These are phyloP conservation scores for Corchorus capsularis DNA, from an alignment of 345 rosid species.

Conservation along the genomic window DNA sequence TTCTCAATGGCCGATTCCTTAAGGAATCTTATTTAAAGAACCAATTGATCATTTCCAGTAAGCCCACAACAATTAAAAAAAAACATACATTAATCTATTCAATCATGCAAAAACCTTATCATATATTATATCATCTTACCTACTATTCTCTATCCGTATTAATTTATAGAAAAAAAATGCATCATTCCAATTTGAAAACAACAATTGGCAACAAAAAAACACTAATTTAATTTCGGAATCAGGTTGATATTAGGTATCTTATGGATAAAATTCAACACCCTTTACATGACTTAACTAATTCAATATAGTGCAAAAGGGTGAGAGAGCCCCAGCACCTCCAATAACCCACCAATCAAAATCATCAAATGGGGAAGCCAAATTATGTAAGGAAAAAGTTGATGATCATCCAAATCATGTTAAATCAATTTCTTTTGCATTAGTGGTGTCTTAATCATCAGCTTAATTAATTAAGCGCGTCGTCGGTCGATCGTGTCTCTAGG, in stretches of 20 bases:
- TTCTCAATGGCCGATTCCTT: not conserved
- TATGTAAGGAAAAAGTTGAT: not conserved
- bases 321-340: not conserved
- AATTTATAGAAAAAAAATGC: not conserved
- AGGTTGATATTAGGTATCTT: not conserved
- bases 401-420: constrained; percentile 8
- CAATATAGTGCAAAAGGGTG: not conserved
- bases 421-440: not conserved
- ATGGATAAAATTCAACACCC: not conserved
- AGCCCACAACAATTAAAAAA: not conserved
- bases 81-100: constrained; percentile 3
- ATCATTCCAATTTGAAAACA: not conserved
- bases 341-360: not conserved
- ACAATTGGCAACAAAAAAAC: not conserved
- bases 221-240: constrained; percentile 6
- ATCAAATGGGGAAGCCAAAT: not conserved
- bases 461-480: not conserved
- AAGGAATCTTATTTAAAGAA: constrained; percentile 14
- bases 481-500: constrained; percentile 6
- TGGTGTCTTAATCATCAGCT: constrained; percentile 12
- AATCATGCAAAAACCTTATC: constrained; percentile 18
- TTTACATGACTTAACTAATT: constrained; percentile 2
- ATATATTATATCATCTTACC: not conserved
- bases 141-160: not conserved
- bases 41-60: not conserved